These are phyloP conservation scores for Plenodomus lindquistii DNA, from an alignment of 2,329 filamentous ascomycete genomes.

Conservation along the genomic window DNA sequence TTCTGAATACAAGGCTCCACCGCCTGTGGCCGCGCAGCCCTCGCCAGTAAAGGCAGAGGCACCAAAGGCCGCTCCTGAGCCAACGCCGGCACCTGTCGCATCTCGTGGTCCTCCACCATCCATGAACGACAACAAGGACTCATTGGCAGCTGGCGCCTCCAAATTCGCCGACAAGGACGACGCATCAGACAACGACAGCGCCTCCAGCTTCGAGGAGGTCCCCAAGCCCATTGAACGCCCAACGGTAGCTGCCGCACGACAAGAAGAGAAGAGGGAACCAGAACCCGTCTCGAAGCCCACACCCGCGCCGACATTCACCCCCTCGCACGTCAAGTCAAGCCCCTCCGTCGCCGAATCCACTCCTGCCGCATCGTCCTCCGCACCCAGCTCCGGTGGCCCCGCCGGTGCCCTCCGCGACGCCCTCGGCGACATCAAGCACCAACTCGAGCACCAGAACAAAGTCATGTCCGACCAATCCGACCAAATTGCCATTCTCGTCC, in stretches of 20 bases:
- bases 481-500: constrained; percentile 72
- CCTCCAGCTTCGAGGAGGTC: constrained; percentile 86
- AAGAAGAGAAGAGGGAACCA: constrained; percentile 49
- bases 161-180: constrained; percentile 81
- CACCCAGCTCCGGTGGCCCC: constrained; percentile 48
- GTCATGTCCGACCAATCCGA: constrained; percentile 77
- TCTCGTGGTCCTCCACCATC: constrained; percentile 64
- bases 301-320: constrained; percentile 40
- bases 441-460: constrained; percentile 76
- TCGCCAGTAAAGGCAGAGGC: constrained; percentile 59
- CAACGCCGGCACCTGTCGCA: constrained; percentile 54
- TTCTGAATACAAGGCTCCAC: constrained; percentile 66
- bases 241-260: constrained; percentile 36
- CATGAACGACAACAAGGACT: constrained; percentile 83
- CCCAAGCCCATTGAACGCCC: constrained; percentile 72
- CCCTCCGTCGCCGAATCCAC: constrained; percentile 43
- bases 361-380: constrained; percentile 42
- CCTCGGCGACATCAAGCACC: constrained; percentile 74
- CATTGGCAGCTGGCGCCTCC: constrained; percentile 80
- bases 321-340: constrained; percentile 40
- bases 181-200: constrained; percentile 64
- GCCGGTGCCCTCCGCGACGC: constrained; percentile 64
- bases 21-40: constrained; percentile 40
- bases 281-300: constrained; percentile 54
- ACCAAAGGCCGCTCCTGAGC: constrained; percentile 48